These are phyloP conservation scores for Danielia reshetovae DNA, from an alignment of 805 yeast species.

Conservation along the genomic window DNA sequence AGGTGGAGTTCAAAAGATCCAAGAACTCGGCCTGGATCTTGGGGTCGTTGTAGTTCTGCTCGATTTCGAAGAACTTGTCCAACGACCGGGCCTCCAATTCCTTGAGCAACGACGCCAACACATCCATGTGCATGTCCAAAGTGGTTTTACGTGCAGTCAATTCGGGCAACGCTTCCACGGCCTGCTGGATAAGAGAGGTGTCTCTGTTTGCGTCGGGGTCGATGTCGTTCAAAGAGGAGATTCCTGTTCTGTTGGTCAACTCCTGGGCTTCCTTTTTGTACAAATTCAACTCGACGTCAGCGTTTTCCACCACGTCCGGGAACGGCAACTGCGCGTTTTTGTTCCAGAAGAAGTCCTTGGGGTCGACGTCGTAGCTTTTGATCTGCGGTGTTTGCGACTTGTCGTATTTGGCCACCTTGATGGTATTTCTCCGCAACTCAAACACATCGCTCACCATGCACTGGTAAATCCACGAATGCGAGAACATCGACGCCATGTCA, in stretches of 20 bases:
- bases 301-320: constrained; percentile 98
- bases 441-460: constrained; percentile 94
- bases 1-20: constrained; percentile 49
- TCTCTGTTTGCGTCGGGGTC: constrained; percentile 55
- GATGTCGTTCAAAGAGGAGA: constrained; percentile 68
- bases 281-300: constrained; percentile 73
- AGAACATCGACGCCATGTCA: constrained; percentile 89
- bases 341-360: constrained; percentile 89
- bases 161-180: constrained; percentile 90
- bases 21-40: constrained; percentile 56
- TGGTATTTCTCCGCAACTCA: constrained; percentile 75
- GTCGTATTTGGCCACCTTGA: constrained; percentile 48
- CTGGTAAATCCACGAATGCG: constrained; percentile 97
- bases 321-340: constrained; percentile 83
- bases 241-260: constrained; percentile 72
- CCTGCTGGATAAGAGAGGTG: constrained; percentile 71
- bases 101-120: constrained; percentile 76
- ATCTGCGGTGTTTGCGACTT: constrained; percentile 26
- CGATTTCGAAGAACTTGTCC: constrained; percentile 91
- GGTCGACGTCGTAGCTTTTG: constrained; percentile 82
- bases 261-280: constrained; percentile 88
- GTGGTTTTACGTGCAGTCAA: constrained; percentile 81
- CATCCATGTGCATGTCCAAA: constrained; percentile 96
- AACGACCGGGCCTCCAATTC: constrained; percentile 82
- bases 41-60: constrained; percentile 70